Evolutionary conservation across 2,329 filamentous ascomycete genomes (phyloP).

Genomic region (Ophiostoma sp.): DNA sequence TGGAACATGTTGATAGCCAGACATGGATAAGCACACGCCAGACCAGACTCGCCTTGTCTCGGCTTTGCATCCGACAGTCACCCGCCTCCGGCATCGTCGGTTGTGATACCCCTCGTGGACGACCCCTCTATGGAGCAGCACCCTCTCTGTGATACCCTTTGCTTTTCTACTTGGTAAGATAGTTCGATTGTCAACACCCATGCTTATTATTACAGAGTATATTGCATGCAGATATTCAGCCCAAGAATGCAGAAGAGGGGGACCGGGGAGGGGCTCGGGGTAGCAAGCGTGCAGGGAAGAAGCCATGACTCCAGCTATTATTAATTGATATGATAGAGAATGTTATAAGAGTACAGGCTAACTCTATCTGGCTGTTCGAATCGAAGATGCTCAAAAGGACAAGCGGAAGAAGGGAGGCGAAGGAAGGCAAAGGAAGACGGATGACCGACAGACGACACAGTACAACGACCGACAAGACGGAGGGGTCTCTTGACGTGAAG

Average conservation of each 20-base stretch:
- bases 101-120: slow-evolving; percentile 14
- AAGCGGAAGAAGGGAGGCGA: not conserved
- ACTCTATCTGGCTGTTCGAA: slow-evolving; percentile 5
- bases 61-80: slow-evolving; percentile 8
- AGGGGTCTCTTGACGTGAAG: not conserved
- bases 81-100: slow-evolving; percentile 13
- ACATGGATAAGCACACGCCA: not conserved
- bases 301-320: not conserved
- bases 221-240: not conserved
- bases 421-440: not conserved
- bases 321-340: not conserved
- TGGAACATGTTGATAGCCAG: not conserved
- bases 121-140: not conserved
- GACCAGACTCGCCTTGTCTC: slow-evolving; percentile 1
- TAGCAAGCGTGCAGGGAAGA: not conserved
- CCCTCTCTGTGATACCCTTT: not conserved
- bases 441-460: not conserved
- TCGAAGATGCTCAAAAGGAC: not conserved
- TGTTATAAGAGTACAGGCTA: not conserved
- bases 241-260: not conserved
- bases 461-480: not conserved
- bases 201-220: not conserved
- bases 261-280: not conserved
- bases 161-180: not conserved
- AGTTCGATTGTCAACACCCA: not conserved